Evolutionary conservation across 2,329 filamentous ascomycete genomes (phyloP).

Genomic region (Xylariaceae sp.): DNA sequence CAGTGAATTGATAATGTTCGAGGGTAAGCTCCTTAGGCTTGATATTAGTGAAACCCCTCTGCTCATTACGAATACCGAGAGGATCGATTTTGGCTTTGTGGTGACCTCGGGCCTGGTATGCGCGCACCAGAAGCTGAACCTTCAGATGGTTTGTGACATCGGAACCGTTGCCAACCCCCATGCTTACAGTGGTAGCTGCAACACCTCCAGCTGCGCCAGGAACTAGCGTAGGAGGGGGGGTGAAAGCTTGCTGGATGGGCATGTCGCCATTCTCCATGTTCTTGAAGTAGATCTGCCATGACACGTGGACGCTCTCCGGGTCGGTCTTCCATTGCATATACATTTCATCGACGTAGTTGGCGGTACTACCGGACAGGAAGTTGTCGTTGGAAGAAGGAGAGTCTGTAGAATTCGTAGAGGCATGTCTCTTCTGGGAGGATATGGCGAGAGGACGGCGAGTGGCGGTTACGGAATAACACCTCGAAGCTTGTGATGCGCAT

Average conservation of each 20-base stretch:
- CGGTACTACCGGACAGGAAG: constrained; percentile 94
- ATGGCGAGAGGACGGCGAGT: constrained; percentile 54
- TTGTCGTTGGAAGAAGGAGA: constrained; percentile 84
- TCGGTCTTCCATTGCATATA: constrained; percentile 97
- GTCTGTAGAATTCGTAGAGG: constrained; percentile 51
- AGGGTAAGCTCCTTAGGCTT: constrained; percentile 92
- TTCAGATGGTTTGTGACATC: constrained; percentile 96
- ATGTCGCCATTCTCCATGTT: constrained; percentile 99
- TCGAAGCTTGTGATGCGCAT: constrained; percentile 39
- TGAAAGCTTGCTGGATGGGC: constrained; percentile 96
- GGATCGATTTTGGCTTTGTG: constrained; percentile 98
- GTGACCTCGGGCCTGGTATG: constrained; percentile 96
- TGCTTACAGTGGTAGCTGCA: constrained; percentile 70
- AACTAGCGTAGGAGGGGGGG: constrained; percentile 89
- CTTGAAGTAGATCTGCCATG: constrained; percentile 99
- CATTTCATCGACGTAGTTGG: constrained; percentile 99
- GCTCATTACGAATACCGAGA: constrained; percentile 86
- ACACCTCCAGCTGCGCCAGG: constrained; percentile 79
- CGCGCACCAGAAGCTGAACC: constrained; percentile 94
- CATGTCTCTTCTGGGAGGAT: constrained; percentile 55
- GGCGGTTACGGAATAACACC: constrained; percentile 50
- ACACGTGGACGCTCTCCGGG: constrained; percentile 90
- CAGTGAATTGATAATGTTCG: constrained; percentile 92
- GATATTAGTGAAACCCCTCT: constrained; percentile 80
- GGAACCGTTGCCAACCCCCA: constrained; percentile 68